Evolutionary conservation across 73 alveolate species (phyloP).

Genomic region (Paramecium tetraurelia): DNA sequence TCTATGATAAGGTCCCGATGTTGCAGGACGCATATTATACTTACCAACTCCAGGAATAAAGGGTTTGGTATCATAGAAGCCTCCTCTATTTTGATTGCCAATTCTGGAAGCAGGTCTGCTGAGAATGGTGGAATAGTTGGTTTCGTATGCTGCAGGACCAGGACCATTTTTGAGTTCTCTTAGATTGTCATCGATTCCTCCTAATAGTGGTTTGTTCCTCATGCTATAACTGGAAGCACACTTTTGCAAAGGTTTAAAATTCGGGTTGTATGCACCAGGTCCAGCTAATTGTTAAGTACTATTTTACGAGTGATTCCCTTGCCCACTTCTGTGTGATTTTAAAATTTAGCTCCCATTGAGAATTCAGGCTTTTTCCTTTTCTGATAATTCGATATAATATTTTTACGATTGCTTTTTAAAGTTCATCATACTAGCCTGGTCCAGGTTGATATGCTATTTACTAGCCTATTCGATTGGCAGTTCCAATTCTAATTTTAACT

Average conservation of each 20-base stretch:
- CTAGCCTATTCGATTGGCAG: background rate
- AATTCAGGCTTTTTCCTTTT: conserved; percentile 22
- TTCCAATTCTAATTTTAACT: conserved; percentile 9
- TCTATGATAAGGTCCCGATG: conserved; percentile 47
- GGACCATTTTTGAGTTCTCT: conserved; percentile 36
- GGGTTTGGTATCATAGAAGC: conserved; percentile 5
- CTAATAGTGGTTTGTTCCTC: background rate
- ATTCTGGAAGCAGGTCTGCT: conserved; percentile 33
- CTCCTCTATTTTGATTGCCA: conserved; percentile 6
- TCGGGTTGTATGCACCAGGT: conserved; percentile 39
- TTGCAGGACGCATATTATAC: conserved; percentile 21
- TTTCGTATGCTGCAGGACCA: conserved; percentile 45
- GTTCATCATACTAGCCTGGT: conserved; percentile 16
- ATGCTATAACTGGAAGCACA: conserved; percentile 25
- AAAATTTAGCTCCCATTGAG: conserved; percentile 19
- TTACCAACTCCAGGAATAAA: conserved; percentile 50
- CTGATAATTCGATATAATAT: background rate
- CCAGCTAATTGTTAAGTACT: background rate
- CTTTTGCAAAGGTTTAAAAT: background rate
- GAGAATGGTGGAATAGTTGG: conserved; percentile 20
- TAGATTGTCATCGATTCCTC: conserved; percentile 30
- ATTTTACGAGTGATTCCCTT: background rate
- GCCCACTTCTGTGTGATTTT: background rate
- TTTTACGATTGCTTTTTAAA: background rate
- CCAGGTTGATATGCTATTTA: background rate